A percentile compares a stretch with the other conserved stretches of the same genome.
Conservation (phyloP, 2,329 filamentous ascomycete species). For the Alternaria angustiovoidea region DNA sequence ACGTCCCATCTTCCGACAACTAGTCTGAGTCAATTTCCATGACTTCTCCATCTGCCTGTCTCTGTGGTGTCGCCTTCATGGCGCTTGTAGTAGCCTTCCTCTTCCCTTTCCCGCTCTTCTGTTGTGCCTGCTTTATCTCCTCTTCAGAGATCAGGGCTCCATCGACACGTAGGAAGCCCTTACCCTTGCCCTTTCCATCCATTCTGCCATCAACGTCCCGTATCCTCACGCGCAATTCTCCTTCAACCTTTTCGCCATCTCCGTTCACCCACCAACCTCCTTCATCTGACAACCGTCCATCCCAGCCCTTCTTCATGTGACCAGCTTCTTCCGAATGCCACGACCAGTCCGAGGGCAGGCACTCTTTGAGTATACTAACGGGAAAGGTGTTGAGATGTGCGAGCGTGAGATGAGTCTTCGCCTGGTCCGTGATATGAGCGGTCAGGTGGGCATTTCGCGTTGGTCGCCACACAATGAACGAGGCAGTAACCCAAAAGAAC, state of each 20-base stretch:
- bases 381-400: slow-evolving; percentile 94
- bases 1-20: not conserved
- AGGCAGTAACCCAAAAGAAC: slow-evolving; percentile 87
- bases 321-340: slow-evolving; percentile 61
- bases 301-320: slow-evolving; percentile 35
- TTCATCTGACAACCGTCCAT: slow-evolving; percentile 49
- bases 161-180: slow-evolving; percentile 84
- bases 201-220: slow-evolving; percentile 80
- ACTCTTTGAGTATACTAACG: slow-evolving; percentile 79
- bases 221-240: slow-evolving; percentile 74
- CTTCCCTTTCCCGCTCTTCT: slow-evolving; percentile 19
- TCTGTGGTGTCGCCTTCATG: slow-evolving; percentile 5
- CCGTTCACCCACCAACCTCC: slow-evolving; percentile 80
- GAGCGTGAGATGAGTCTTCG: slow-evolving; percentile 86
- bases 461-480: slow-evolving; percentile 84
- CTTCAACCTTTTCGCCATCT: slow-evolving; percentile 65
- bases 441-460: slow-evolving; percentile 76
- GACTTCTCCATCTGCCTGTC: slow-evolving; percentile 14
- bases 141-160: slow-evolving; percentile 81
- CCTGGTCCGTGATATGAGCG: slow-evolving; percentile 84
- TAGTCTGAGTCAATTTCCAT: slow-evolving; percentile 18
- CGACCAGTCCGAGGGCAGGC: slow-evolving; percentile 79
- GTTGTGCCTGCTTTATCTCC: slow-evolving; percentile 62
- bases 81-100: slow-evolving; percentile 16
- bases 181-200: slow-evolving; percentile 70